Base-by-base conservation (phyloP, 2,329 filamentous ascomycete species). In the Amesomyces nigricolor region DNA sequence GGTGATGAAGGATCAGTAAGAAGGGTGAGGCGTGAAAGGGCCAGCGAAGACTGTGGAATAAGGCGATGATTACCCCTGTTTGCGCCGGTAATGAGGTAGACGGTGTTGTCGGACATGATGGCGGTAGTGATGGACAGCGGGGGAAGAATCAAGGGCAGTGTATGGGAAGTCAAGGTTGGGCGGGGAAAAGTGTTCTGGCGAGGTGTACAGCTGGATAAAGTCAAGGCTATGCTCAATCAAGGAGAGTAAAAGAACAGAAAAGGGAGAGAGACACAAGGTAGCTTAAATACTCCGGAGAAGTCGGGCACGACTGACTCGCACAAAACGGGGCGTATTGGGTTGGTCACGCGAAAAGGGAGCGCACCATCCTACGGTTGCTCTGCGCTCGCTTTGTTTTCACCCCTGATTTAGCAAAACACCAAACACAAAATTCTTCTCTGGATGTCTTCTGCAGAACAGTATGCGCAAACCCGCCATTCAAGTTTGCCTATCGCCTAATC, bases 21-120 rank as follows among this genome's bases (percentile, higher is more conserved):
- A 19, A 19, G 17, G 17, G 17, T 19, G 17, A 19, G 17, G 17
- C 17, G 17, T 19, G 32, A 16, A 29, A 38, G n/a, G 19, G 6
- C 29, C 29, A 29, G 17, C n/a, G 2, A 17, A 14, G 42, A 1
- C 2, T 2, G 10, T 10, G 19, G 14, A 22, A 13, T 10, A 16
- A 38, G 30, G 2, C 2, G 40, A 13, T 43, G 43, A 58, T 61
- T 63, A 65, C 65, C 66, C 62, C 62, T 64, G 63, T 68, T 68
- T 22, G 65, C 63, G 39, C 66, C 65, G 3, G 66, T 67, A 52
- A 68, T 56, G 49, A 67, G 62, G 59, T 66, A 68, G 49, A 66
- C 58, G 32, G 62, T 66, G 53, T 60, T 60, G 9, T 61, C 57
- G 8, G 59, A 43, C 64, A 66, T 66, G 13, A n/a, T 58, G 35